Conservation (phyloP, 2,329 filamentous ascomycete species). For the Cadophora sp. region DNA sequence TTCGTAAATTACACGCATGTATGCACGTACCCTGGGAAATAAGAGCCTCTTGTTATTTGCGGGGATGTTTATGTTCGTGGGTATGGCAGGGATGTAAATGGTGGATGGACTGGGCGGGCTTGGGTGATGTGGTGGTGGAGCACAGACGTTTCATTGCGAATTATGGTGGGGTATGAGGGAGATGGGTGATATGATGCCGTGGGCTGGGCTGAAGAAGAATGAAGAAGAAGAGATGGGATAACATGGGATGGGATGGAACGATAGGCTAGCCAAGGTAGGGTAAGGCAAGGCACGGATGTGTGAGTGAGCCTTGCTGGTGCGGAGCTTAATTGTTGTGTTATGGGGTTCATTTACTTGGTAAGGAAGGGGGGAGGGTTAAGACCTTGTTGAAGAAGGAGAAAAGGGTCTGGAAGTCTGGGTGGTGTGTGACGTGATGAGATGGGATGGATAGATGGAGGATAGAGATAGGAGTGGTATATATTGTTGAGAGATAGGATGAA, state of each 20-base stretch:
- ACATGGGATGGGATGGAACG: conserved; percentile 4
- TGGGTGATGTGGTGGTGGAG: not conserved
- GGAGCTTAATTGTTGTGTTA: conserved; percentile 15
- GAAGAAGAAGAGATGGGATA: not conserved
- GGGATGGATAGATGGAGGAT: not conserved
- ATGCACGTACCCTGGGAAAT: conserved; percentile 16
- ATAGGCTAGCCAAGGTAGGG: conserved; percentile 1
- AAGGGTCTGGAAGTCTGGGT: conserved; percentile 3
- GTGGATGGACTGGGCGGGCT: no score
- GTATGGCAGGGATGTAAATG: not conserved
- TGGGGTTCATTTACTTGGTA: not conserved
- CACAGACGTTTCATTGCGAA: conserved; percentile 19
- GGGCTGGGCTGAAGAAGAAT: not conserved
- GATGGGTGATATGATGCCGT: not conserved
- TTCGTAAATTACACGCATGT: no score
- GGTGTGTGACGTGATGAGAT: not conserved
- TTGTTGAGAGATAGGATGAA: conserved; percentile 12
- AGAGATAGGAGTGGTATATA: not conserved
- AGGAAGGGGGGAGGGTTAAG: not conserved
- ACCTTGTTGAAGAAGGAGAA: conserved; percentile 1
- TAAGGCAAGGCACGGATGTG: conserved; percentile 9
- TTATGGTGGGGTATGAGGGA: conserved; percentile 10
- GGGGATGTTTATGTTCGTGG: conserved; percentile 1
- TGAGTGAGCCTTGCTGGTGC: conserved; percentile 10
- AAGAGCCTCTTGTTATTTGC: conserved; percentile 23